A percentile compares a stretch with the other conserved stretches of the same genome.
Evolutionary conservation across 768 basidiomycete species (phyloP).

Genomic region (Lepiota brunneoincarnata): DNA sequence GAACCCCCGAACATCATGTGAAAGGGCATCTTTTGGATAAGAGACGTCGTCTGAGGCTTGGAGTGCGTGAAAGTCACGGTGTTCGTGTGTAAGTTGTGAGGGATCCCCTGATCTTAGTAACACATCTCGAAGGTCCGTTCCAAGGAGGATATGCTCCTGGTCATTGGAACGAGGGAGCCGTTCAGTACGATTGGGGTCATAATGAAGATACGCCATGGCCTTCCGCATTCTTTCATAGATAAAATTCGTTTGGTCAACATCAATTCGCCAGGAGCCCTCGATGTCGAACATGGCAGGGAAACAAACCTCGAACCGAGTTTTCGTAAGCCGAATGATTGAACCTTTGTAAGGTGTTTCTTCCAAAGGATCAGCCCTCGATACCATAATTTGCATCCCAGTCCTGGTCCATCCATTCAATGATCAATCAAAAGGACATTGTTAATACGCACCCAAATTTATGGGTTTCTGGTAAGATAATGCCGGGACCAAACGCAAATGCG

Average conservation of each 20-base stretch:
- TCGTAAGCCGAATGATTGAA: constrained; percentile 45
- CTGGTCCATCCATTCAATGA: constrained; percentile 30
- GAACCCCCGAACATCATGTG: constrained; percentile 9
- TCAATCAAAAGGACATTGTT: constrained; percentile 2
- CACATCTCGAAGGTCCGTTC: constrained; percentile 71
- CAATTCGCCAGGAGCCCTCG: constrained; percentile 60
- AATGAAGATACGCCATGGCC: constrained; percentile 57
- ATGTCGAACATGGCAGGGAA: constrained; percentile 48
- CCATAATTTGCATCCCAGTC: constrained; percentile 65
- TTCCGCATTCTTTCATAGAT: constrained; percentile 66
- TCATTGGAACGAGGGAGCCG: constrained; percentile 22
- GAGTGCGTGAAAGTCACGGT: neutral
- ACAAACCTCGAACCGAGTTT: constrained; percentile 53
- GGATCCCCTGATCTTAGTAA: constrained; percentile 48
- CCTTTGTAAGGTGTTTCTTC: constrained; percentile 52
- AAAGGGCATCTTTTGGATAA: constrained; percentile 10
- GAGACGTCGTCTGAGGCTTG: constrained; percentile 19
- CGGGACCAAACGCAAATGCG: constrained; percentile 62
- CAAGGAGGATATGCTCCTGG: constrained; percentile 56
- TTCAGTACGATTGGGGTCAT: constrained; percentile 49
- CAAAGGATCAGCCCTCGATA: constrained; percentile 63
- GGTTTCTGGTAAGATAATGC: constrained; percentile 59
- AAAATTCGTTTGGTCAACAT: constrained; percentile 67
- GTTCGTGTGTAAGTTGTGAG: neutral
- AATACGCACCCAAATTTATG: constrained; percentile 64